phyloP scores from a whole-genome alignment of 129 eudicot genomes.

The Flaveria trinervia region DNA sequence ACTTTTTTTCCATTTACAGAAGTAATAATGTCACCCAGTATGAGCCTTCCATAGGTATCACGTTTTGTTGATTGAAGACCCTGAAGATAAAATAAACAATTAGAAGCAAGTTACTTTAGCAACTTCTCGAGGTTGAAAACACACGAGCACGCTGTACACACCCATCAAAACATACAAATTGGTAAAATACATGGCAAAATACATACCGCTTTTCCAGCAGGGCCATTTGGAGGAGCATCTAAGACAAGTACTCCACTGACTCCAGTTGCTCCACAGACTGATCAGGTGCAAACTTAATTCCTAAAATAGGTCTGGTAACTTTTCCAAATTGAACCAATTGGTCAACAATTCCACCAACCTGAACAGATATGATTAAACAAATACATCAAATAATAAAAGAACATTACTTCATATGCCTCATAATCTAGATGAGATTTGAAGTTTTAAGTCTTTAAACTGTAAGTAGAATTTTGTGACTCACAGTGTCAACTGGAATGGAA shows the following conservation, averaged over 20 bases:
- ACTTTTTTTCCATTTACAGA: slow-evolving; percentile 88
- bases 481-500: slow-evolving; percentile 98
- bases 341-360: slow-evolving; percentile 97
- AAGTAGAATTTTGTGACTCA: slow-evolving; percentile 36
- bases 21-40: slow-evolving; percentile 86
- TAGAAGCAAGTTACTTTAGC: neutral
- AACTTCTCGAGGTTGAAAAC: slow-evolving; percentile 17
- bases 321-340: slow-evolving; percentile 89
- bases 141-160: neutral
- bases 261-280: slow-evolving; percentile 97
- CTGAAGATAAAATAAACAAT: slow-evolving; percentile 43
- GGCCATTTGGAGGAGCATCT: slow-evolving; percentile 93
- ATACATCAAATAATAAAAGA: slow-evolving; percentile 4
- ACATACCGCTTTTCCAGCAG: slow-evolving; percentile 97
- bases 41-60: slow-evolving; percentile 82
- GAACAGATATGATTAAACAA: slow-evolving; percentile 16
- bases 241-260: slow-evolving; percentile 93
- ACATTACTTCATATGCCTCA: slow-evolving; percentile 8
- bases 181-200: slow-evolving; percentile 19
- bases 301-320: slow-evolving; percentile 92
- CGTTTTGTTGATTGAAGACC: slow-evolving; percentile 86
- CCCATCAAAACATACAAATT: slow-evolving; percentile 1
- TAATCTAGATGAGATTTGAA: slow-evolving; percentile 16
- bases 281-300: slow-evolving; percentile 97
- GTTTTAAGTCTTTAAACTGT: neutral